Conservation (phyloP, 306 rosid genomes). For the Rosa persica region DNA sequence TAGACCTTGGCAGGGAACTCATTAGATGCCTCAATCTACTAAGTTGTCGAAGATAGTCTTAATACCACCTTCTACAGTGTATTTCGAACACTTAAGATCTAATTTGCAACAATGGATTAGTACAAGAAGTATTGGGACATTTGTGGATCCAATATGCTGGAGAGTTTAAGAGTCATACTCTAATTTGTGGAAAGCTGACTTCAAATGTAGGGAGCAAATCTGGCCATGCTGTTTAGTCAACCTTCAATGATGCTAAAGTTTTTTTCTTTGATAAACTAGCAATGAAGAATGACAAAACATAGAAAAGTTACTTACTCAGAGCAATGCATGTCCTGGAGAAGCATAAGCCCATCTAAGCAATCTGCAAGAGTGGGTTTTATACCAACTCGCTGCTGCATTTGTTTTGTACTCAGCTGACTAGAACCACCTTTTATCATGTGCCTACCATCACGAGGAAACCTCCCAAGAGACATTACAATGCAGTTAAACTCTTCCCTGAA, state of each 20-base stretch:
- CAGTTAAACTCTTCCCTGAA: slow-evolving; percentile 64
- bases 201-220: not conserved
- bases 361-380: slow-evolving; percentile 69
- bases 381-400: slow-evolving; percentile 64
- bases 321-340: slow-evolving; percentile 64
- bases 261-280: not conserved
- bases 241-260: not conserved
- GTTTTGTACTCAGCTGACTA: slow-evolving; percentile 44
- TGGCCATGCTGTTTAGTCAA: not conserved
- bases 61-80: not conserved
- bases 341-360: slow-evolving; percentile 79
- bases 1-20: not conserved
- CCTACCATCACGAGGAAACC: slow-evolving; percentile 55
- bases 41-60: not conserved
- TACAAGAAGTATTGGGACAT: not conserved
- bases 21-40: not conserved
- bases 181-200: not conserved
- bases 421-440: slow-evolving; percentile 64
- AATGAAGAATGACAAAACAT: not conserved
- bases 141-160: too few relatives aligned
- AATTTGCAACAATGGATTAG: not conserved
- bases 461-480: slow-evolving; percentile 60
- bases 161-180: too few relatives aligned
- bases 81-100: not conserved
- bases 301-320: slow-evolving; percentile 54